phyloP scores from a whole-genome alignment of 768 basidiomycete genomes.

The Suillus subalutaceus region DNA sequence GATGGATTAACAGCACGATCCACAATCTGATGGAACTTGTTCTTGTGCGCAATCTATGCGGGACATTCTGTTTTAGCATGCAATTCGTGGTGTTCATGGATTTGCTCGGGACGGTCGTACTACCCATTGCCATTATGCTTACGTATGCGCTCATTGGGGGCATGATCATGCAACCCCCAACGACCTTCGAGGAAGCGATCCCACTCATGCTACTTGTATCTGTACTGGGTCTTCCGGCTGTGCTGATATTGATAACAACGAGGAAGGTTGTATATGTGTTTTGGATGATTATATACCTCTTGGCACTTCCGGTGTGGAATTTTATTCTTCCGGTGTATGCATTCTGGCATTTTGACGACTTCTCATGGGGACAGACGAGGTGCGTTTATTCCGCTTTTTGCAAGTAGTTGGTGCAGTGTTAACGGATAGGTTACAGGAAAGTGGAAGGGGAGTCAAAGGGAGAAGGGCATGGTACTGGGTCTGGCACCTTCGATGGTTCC shows the following conservation, averaged over 20 bases:
- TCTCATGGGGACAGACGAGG: slow-evolving; percentile 99
- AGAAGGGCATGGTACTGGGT: slow-evolving; percentile 74
- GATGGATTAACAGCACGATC: slow-evolving; percentile 99
- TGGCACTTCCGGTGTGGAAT: slow-evolving; percentile 96
- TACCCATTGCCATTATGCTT: slow-evolving; percentile 90
- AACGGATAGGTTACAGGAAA: slow-evolving; percentile 57
- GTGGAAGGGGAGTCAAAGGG: slow-evolving; percentile 90
- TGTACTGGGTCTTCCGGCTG: slow-evolving; percentile 90
- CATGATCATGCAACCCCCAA: slow-evolving; percentile 80
- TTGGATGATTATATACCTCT: slow-evolving; percentile 96
- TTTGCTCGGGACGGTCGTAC: slow-evolving; percentile 85
- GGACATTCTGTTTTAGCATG: slow-evolving; percentile 99
- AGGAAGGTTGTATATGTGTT: slow-evolving; percentile 94
- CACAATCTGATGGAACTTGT: slow-evolving; percentile 99
- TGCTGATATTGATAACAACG: slow-evolving; percentile 93
- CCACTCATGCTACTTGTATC: slow-evolving; percentile 87
- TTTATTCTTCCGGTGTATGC: slow-evolving; percentile 92
- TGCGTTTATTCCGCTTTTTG: slow-evolving; percentile 37
- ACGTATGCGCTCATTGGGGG: slow-evolving; percentile 88
- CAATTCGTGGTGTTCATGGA: slow-evolving; percentile 99
- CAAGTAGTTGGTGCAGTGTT: slow-evolving; percentile 7
- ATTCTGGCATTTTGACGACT: slow-evolving; percentile 99
- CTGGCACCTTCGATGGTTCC: slow-evolving; percentile 50
- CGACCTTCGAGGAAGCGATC: slow-evolving; percentile 88
- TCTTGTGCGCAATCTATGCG: slow-evolving; percentile 94